Evolutionary conservation across 1,284 basidiomycete species (phyloP).

Genomic region (Ustilago lituana): DNA sequence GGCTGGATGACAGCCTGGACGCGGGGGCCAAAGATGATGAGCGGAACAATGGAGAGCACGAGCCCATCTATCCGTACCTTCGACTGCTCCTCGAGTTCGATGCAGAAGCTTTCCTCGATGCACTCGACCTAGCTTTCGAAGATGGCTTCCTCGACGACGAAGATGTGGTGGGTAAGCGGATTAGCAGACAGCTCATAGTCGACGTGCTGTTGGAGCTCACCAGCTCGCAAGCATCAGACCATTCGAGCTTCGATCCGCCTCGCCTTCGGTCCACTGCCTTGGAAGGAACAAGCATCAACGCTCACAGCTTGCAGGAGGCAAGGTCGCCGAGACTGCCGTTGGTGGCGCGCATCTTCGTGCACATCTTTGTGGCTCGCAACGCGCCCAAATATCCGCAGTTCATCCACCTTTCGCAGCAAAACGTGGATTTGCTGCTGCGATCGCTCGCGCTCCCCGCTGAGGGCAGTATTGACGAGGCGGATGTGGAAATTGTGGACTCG

Average conservation of each 20-base stretch:
- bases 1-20: slow-evolving; percentile 64
- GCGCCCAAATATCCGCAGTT: slow-evolving; percentile 96
- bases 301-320: background rate
- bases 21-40: too few species aligned
- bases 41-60: slow-evolving; percentile 72
- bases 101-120: slow-evolving; percentile 91
- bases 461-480: slow-evolving; percentile 64
- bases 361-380: slow-evolving; percentile 96
- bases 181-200: slow-evolving; percentile 83
- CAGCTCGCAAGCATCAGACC: slow-evolving; percentile 1
- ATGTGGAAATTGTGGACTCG: slow-evolving; percentile 17
- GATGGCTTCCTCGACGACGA: slow-evolving; percentile 88
- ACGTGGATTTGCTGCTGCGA: slow-evolving; percentile 80
- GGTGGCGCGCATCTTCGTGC: slow-evolving; percentile 75
- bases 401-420: slow-evolving; percentile 76
- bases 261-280: background rate
- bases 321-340: slow-evolving; percentile 22
- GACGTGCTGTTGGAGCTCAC: slow-evolving; percentile 83
- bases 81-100: slow-evolving; percentile 86
- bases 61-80: slow-evolving; percentile 80
- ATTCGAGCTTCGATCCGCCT: background rate
- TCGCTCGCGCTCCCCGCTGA: slow-evolving; percentile 83
- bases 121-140: slow-evolving; percentile 93
- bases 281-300: background rate
- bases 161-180: slow-evolving; percentile 56